Conservation (phyloP, 2,329 filamentous ascomycete species). For the Cladosporium sp. region DNA sequence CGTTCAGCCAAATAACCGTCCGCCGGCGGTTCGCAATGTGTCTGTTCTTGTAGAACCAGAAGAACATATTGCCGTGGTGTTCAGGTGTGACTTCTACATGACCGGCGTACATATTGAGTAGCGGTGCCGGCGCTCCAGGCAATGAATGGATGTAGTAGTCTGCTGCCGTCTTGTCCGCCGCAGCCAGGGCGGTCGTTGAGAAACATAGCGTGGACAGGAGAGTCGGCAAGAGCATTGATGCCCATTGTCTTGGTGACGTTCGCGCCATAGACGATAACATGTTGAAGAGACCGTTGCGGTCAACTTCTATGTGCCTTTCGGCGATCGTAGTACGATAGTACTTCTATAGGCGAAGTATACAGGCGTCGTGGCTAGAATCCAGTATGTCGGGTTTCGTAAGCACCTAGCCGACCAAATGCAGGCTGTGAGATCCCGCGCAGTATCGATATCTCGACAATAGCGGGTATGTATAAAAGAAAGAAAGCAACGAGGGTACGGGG, state of each 20-base stretch:
- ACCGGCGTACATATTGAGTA: slow-evolving; percentile 96
- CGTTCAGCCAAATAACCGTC: slow-evolving; percentile 95
- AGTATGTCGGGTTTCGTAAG: neutral
- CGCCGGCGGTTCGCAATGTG: slow-evolving; percentile 90
- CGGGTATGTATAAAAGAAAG: neutral
- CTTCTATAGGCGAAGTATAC: neutral
- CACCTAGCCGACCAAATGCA: no score
- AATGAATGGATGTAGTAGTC: slow-evolving; percentile 88
- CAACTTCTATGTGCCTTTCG: slow-evolving; percentile 6
- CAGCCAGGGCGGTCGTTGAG: neutral
- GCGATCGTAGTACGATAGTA: neutral
- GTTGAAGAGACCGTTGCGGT: neutral
- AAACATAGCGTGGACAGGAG: slow-evolving; percentile 16
- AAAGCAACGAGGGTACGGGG: neutral
- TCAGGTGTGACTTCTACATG: slow-evolving; percentile 86
- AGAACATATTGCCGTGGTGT: slow-evolving; percentile 90
- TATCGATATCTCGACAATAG: neutral
- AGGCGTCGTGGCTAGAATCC: neutral
- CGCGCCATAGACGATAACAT: neutral
- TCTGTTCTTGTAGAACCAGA: slow-evolving; percentile 95
- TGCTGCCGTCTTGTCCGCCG: slow-evolving; percentile 59
- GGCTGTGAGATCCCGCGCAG: no score
- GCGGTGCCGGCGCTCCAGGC: slow-evolving; percentile 74
- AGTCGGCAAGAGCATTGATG: slow-evolving; percentile 16
- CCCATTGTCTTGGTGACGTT: slow-evolving; percentile 3